Conservation (phyloP, 2,329 filamentous ascomycete genomes). For the Pseudogymnoascus sp. region DNA sequence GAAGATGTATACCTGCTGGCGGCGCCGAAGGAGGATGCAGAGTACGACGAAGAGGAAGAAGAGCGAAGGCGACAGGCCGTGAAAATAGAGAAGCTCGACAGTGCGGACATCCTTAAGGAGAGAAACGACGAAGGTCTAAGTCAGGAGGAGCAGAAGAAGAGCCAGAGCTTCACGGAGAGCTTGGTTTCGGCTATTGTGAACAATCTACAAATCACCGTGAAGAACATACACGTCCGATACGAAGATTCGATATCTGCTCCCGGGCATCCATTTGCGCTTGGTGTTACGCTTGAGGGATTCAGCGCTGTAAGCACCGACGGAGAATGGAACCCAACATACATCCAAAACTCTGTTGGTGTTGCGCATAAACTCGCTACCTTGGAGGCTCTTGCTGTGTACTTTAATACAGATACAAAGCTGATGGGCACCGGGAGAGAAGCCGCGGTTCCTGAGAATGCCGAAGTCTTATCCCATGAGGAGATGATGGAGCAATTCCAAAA, state of each 20-base stretch:
- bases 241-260: slow-evolving; percentile 95
- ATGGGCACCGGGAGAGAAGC: slow-evolving; percentile 74
- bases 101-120: slow-evolving; percentile 88
- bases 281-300: slow-evolving; percentile 88
- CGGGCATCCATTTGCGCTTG: slow-evolving; percentile 88
- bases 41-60: slow-evolving; percentile 90
- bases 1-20: slow-evolving; percentile 95
- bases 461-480: slow-evolving; percentile 62
- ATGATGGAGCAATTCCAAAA: slow-evolving; percentile 68
- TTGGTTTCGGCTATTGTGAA: slow-evolving; percentile 94
- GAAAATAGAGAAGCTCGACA: slow-evolving; percentile 98
- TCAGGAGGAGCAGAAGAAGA: slow-evolving; percentile 92
- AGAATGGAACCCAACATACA: slow-evolving; percentile 92
- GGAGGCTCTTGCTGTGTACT: slow-evolving; percentile 86
- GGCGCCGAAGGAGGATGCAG: slow-evolving; percentile 88
- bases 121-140: slow-evolving; percentile 87
- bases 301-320: slow-evolving; percentile 94
- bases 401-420: slow-evolving; percentile 88
- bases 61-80: slow-evolving; percentile 76
- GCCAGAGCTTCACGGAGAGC: slow-evolving; percentile 94
- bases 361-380: slow-evolving; percentile 93
- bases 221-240: slow-evolving; percentile 97
- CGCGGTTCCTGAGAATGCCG: slow-evolving; percentile 45
- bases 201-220: slow-evolving; percentile 94
- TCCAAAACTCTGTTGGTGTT: slow-evolving; percentile 71